Evolutionary conservation across 148 eudicot genomes (phyloP), one percentile per base, ranked within the genome.

Genomic region (Vaccinium corymbosum): DNA sequence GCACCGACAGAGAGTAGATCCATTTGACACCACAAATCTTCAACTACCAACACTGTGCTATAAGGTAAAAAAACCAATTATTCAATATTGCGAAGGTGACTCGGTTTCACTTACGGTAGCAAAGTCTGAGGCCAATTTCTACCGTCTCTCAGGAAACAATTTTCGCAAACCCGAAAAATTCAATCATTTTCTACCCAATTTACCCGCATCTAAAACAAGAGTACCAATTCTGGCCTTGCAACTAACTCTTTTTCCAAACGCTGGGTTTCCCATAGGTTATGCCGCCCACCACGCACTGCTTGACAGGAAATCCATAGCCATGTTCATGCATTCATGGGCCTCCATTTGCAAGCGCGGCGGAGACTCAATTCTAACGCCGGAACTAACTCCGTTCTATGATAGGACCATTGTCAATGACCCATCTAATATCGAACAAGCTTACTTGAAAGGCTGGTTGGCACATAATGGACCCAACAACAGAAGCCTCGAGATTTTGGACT

Each of bases 291-390:
- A 83, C 27, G 74, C 52, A 0, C 48, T 76, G n/a, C 4, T 83
- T 20, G 85, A 83, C n/a, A 80, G 85, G 11, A 83, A 75, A 83
- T 20, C 80, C 25, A 59, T 80, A 17, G 22, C 74, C 22, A 83
- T 83, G 85, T 83, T 83, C 25, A 57, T 83, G 72, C 73, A 76
- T 10, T 29, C 85, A 7, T 83, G 85, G 85, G 73, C 80, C 29
- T 83, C 66, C 51, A 75, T 76, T 16, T 83, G 85, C 53, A 73
- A 25, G 70, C 27, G 20, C 10, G 57, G 22, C 0, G 74, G 53
- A 14, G 57, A 61, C 22, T 49, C 64, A 5, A 72, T 52, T 32
- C 42, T 73, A 13, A 55, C 12, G 0, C 27, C 46, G 6, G 72
- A 75, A 29, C 57, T 73, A 6, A 46, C n/a, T 75, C 84, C 57